Conservation (phyloP, 768 basidiomycete genomes). For the Aureoboletus auriporus region DNA sequence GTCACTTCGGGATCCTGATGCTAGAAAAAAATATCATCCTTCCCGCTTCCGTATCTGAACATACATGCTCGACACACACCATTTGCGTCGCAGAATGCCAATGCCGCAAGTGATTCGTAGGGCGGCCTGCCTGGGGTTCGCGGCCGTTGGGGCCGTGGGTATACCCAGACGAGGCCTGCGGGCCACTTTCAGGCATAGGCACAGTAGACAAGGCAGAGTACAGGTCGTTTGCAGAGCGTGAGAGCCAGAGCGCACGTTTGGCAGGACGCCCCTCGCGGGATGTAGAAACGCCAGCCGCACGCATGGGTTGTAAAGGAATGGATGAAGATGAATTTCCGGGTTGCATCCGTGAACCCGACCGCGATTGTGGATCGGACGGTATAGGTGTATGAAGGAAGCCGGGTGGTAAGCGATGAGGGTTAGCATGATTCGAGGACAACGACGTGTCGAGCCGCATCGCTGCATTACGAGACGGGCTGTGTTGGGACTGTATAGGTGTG, state of each 20-base stretch:
- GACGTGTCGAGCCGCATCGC: slow-evolving; percentile 4
- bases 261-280: slow-evolving; percentile 8
- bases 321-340: background rate
- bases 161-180: background rate
- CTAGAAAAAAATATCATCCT: slow-evolving; percentile 7
- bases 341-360: background rate
- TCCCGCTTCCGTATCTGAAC: background rate
- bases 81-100: slow-evolving; percentile 19
- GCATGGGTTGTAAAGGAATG: background rate
- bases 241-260: slow-evolving; percentile 11
- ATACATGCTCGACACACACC: background rate
- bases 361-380: background rate
- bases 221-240: slow-evolving; percentile 25
- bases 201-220: slow-evolving; percentile 1
- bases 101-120: slow-evolving; percentile 15
- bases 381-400: background rate
- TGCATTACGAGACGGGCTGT: background rate
- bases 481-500: background rate
- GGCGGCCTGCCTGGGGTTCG: background rate
- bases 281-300: background rate
- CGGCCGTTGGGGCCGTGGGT: background rate
- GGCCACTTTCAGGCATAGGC: background rate
- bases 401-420: background rate
- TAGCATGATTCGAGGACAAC: background rate
- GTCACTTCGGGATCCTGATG: slow-evolving; percentile 16